Conservation (phyloP, 1,139 yeast species). For the Magnusiomyces fungicola region DNA sequence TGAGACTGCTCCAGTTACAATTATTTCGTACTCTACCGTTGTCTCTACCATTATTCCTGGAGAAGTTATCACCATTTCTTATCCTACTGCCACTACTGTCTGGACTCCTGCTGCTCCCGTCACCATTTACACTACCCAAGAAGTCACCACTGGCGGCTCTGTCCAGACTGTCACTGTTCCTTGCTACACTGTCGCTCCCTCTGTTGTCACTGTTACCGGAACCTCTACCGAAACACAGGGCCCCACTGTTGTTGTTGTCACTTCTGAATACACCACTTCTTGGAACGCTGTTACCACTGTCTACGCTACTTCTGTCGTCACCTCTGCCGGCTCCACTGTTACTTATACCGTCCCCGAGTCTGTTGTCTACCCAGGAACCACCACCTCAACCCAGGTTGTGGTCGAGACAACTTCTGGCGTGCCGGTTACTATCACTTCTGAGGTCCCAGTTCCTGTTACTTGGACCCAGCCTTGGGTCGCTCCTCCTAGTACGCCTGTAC, state of each 20-base stretch:
- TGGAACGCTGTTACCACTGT: slow-evolving; percentile 1
- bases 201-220: not conserved
- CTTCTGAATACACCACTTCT: not conserved
- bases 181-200: not conserved
- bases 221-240: not conserved
- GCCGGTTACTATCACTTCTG: not conserved
- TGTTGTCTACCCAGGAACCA: not conserved
- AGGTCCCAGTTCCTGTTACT: not conserved
- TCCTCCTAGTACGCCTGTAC: not conserved
- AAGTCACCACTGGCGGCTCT: not conserved
- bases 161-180: not conserved
- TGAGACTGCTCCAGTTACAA: not conserved
- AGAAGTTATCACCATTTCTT: not conserved
- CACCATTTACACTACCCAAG: slow-evolving; percentile 4
- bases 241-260: not conserved
- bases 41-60: not conserved
- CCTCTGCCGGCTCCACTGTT: not conserved
- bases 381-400: not conserved
- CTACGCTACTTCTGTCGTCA: not conserved
- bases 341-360: not conserved
- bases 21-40: slow-evolving; percentile 2
- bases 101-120: slow-evolving; percentile 4
- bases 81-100: not conserved
- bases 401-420: not conserved
- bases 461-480: not conserved